Evolutionary conservation across 441 rosid species (phyloP), one percentile per base, ranked within the genome.

Genomic region (Gossypium aridum): DNA sequence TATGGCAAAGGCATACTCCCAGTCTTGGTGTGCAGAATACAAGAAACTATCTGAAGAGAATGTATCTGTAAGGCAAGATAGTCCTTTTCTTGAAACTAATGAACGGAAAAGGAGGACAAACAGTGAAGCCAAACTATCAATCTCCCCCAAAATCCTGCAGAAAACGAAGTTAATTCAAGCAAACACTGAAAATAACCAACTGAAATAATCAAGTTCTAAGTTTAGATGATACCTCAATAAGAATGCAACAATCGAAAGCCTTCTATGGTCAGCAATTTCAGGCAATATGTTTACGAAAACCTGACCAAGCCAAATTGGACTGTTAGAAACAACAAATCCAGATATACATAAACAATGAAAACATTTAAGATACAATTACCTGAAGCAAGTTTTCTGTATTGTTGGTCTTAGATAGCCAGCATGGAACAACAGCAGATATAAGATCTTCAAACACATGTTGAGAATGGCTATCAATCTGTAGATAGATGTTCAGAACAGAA

Each of bases 91-190:
- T 47, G 82, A 85, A 80, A 89, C 81, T 63, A 92, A 75, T 12
- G 95, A 94, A 57, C 23, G 88, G 79, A 94, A 88, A 81, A 96
- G 92, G 67, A 92, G 91, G 64, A 78, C 84, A 80, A 92, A 88
- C 80, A 96, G 82, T 17, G 98, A 77, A 78, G 94, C 97, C 88
- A 96, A 85, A 83, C 92, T 85, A 75, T 85, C 85, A 71, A 47
- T 81, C 83, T 92, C 98, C 78, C 99, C 98, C 71, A 96, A 81
- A 76, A 83, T 90, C 89, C 99, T 96, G 87, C 77, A 68, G 22
- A 80, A 74, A 75, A 77, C 47, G 66, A 76, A 56, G 26, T 67
- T 76, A 78, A 59, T 70, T 74, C 63, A 74, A 67, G 57, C 20
- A 13, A 51, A 80, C 60, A 31, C 55, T 61, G 13, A 69, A 73